Percentiles rank a stretch among this genome's conserved stretches.
Evolutionary conservation across 257 asterid genomes (phyloP).

Genomic region (Anisodus acutangulus): DNA sequence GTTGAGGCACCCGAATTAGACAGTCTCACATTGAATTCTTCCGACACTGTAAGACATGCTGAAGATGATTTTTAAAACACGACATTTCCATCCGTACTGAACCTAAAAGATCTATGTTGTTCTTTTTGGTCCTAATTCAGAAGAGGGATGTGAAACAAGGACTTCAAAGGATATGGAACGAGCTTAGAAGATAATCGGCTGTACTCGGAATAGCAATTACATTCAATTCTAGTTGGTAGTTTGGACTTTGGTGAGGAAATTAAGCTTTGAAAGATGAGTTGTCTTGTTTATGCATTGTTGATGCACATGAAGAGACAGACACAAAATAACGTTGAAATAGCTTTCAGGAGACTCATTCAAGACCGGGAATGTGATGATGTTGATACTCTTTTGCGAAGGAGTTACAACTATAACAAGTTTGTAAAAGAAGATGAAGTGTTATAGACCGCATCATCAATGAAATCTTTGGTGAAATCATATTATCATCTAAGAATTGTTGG

Average conservation of each 20-base stretch:
- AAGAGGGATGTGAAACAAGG: not conserved
- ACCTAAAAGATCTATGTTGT: not conserved
- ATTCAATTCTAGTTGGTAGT: not conserved
- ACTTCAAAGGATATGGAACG: not conserved
- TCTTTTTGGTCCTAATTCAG: not conserved
- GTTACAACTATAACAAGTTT: not conserved
- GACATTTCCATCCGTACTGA: not conserved
- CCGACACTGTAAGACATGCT: not conserved
- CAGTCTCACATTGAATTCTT: not conserved
- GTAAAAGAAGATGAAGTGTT: slow-evolving; percentile 2
- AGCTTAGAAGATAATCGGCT: not conserved
- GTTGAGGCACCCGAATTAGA: not conserved
- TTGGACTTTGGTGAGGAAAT: not conserved
- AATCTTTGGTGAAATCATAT: not conserved
- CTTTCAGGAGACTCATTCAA: slow-evolving; percentile 20
- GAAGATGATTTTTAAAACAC: not conserved
- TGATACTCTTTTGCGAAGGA: not conserved
- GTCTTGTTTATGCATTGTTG: slow-evolving; percentile 20
- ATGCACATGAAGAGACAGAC: not conserved
- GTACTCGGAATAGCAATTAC: not conserved
- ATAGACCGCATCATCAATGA: not conserved
- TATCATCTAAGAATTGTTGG: not conserved
- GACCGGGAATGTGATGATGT: slow-evolving; percentile 1
- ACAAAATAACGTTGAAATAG: not conserved
- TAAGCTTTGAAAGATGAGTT: not conserved